A percentile compares a stretch with the other conserved stretches of the same genome.
Evolutionary conservation across 177 flowering plant species (phyloP).

Genomic region (Telopea speciosissima): DNA sequence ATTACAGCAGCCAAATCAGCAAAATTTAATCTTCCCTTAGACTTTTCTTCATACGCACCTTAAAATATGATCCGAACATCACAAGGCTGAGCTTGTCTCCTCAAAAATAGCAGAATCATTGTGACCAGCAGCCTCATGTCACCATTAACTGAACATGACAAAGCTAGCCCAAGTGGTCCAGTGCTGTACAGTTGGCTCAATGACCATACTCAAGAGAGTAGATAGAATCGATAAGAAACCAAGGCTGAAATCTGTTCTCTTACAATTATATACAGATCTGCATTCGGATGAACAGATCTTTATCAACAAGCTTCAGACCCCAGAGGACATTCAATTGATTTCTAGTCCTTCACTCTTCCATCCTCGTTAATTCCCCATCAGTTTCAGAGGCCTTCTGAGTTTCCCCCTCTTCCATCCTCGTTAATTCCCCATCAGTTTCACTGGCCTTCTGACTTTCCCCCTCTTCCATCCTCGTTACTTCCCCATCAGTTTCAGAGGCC

Average conservation of each 20-base stretch:
- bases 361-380: too few relatives aligned
- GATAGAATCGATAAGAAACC: not conserved
- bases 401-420: too few relatives aligned
- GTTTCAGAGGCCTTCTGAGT: too few relatives aligned
- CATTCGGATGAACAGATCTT: not conserved
- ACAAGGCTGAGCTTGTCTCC: not conserved
- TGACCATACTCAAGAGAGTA: not conserved
- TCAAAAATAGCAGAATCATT: too few relatives aligned
- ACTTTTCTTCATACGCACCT: not conserved
- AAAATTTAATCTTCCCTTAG: too few relatives aligned
- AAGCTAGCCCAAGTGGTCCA: not conserved
- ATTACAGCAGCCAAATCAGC: not conserved
- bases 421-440: too few relatives aligned
- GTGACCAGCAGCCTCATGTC: not conserved
- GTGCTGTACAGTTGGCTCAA: not conserved
- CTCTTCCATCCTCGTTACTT: not conserved
- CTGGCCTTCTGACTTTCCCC: not conserved
- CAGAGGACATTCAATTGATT: not conserved
- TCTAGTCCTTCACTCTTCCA: too few relatives aligned
- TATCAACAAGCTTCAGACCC: not conserved
- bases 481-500: not conserved
- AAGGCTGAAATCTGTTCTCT: not conserved
- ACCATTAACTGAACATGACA: not conserved
- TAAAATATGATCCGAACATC: too few relatives aligned
- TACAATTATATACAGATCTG: not conserved